Evolutionary conservation across 371 early-diverging fungal species (phyloP).

Genomic region (Funneliformis caledonium): DNA sequence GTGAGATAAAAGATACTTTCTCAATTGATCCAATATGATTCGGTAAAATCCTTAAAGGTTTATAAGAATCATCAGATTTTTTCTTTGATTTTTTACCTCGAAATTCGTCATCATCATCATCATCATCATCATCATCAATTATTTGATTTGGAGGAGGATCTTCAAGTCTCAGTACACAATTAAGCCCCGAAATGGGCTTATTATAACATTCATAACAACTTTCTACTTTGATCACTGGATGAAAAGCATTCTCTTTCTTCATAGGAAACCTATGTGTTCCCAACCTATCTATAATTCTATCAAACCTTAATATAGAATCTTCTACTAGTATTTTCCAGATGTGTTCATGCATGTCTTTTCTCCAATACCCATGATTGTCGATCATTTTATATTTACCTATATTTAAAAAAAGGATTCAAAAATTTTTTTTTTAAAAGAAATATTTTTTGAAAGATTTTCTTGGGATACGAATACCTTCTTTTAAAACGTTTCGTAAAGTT

Average conservation of each 20-base stretch:
- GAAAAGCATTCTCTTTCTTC: background rate
- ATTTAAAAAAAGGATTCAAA: too few relatives aligned
- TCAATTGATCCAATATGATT: constrained; percentile 6
- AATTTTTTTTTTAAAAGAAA: too few relatives aligned
- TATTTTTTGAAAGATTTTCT: too few relatives aligned
- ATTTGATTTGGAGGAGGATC: background rate
- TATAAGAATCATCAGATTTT: background rate
- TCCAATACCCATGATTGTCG: background rate
- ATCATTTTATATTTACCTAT: constrained; percentile 13
- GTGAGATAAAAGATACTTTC: background rate
- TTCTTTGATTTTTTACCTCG: background rate
- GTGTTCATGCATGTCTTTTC: constrained; percentile 15
- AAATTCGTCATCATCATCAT: background rate
- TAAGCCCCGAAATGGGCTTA: background rate
- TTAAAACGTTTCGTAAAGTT: background rate
- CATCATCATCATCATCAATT: background rate
- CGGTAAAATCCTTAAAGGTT: background rate
- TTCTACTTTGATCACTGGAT: background rate
- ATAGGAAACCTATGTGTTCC: background rate
- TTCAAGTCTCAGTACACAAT: background rate
- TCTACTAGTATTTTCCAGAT: background rate
- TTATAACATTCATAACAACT: background rate
- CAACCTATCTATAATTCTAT: background rate
- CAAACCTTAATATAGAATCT: background rate
- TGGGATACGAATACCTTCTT: background rate